Conservation (phyloP, 768 basidiomycete species). For the Boletus subparvulus region DNA sequence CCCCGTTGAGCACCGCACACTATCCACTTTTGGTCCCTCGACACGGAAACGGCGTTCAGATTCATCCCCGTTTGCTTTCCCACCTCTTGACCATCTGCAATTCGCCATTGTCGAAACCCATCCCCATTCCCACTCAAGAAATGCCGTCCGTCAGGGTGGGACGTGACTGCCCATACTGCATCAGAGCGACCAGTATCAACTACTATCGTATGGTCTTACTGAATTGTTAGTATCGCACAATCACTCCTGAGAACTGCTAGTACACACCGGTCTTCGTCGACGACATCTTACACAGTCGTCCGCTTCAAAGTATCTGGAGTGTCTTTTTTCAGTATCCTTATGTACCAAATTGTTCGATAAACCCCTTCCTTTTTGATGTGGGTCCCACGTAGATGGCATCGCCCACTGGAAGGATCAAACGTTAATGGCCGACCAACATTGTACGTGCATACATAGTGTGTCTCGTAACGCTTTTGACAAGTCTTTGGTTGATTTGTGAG, state of each 20-base stretch:
- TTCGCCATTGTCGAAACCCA: not conserved
- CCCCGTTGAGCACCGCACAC: not conserved
- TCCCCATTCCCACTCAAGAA: not conserved
- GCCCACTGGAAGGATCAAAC: too few relatives aligned
- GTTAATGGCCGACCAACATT: too few relatives aligned
- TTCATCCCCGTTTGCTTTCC: not conserved
- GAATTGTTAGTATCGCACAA: not conserved
- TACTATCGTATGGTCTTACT: not conserved
- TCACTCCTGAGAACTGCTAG: not conserved
- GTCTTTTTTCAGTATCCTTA: too few relatives aligned
- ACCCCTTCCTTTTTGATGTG: too few relatives aligned
- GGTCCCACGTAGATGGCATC: too few relatives aligned
- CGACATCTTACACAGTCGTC: not conserved
- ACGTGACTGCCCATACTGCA: not conserved
- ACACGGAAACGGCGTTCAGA: not conserved
- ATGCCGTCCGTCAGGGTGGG: not conserved
- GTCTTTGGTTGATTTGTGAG: too few relatives aligned
- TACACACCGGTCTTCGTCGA: not conserved
- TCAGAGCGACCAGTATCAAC: not conserved
- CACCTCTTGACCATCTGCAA: not conserved
- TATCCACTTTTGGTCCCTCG: not conserved
- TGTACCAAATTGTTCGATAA: too few relatives aligned
- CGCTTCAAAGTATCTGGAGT: too few relatives aligned
- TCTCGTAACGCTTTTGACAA: too few relatives aligned
- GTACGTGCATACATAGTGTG: too few relatives aligned